phyloP scores from a whole-genome alignment of 441 rosid species.

The Corymbia calophylla region DNA sequence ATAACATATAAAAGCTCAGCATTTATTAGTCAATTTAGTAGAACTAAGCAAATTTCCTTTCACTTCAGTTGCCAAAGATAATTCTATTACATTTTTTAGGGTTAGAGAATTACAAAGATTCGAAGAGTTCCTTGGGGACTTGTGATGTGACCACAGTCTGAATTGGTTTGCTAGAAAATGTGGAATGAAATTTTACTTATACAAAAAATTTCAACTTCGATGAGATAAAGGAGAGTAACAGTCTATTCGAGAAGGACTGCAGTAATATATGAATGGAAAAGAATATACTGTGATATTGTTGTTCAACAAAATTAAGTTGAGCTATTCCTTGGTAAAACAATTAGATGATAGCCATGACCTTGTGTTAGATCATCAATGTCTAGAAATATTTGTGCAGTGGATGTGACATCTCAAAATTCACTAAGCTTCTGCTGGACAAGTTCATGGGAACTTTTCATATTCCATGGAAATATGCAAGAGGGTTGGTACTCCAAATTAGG shows the following conservation, averaged over 20 bases:
- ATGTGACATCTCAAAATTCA: not conserved
- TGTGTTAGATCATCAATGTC: not conserved
- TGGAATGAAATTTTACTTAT: not conserved
- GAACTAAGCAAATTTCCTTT: not conserved
- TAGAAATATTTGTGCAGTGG: not conserved
- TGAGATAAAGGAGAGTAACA: not conserved
- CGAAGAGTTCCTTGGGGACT: not conserved
- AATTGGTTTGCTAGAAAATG: not conserved
- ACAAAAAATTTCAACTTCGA: not conserved
- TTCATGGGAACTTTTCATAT: not conserved
- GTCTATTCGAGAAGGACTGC: not conserved
- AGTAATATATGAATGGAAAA: not conserved
- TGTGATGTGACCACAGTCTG: not conserved
- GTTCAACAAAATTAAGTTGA: not conserved
- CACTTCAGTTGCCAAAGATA: not conserved
- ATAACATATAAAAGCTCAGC: not conserved
- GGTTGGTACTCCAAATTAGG: not conserved
- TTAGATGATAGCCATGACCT: not conserved
- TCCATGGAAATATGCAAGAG: not conserved
- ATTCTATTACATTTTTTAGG: not conserved
- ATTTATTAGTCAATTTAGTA: not conserved
- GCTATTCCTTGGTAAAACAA: not conserved
- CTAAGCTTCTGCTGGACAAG: not conserved
- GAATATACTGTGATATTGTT: not conserved
- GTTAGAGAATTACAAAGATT: not conserved